Conservation (phyloP, 2,329 filamentous ascomycete species). For the Colletotrichum chrysophilum region DNA sequence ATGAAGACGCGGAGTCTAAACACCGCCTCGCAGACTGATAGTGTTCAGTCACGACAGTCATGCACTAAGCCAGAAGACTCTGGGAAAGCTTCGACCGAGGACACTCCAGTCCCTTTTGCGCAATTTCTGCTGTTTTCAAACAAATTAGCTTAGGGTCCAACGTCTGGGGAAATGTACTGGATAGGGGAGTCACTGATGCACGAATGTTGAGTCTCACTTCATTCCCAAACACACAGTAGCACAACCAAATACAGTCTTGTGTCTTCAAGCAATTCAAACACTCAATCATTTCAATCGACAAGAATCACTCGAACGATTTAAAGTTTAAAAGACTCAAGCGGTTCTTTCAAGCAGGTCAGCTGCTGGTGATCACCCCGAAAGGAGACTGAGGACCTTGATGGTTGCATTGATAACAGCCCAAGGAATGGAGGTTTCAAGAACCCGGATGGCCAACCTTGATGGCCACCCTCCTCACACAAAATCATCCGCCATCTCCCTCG, state of each 20-base stretch:
- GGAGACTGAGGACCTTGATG: conserved; percentile 20
- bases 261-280: not conserved
- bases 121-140: fast-evolving
- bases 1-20: not conserved
- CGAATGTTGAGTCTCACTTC: not conserved
- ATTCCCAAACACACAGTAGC: not conserved
- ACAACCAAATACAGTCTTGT: not conserved
- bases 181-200: not conserved
- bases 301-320: not conserved
- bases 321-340: not conserved
- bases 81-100: not conserved
- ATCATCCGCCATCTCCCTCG: not conserved
- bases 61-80: not conserved
- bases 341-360: not conserved
- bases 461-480: not conserved
- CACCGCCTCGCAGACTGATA: fast-evolving
- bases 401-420: conserved; percentile 2
- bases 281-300: not conserved
- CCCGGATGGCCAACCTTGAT: conserved; percentile 24
- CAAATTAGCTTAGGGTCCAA: fast-evolving
- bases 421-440: not conserved
- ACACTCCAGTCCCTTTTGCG: fast-evolving
- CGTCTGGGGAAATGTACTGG: fast-evolving
- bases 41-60: not conserved
- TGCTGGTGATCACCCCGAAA: not conserved